Base-by-base conservation (phyloP, 1,139 yeast genomes). In the Sugiyamaella japonica region DNA sequence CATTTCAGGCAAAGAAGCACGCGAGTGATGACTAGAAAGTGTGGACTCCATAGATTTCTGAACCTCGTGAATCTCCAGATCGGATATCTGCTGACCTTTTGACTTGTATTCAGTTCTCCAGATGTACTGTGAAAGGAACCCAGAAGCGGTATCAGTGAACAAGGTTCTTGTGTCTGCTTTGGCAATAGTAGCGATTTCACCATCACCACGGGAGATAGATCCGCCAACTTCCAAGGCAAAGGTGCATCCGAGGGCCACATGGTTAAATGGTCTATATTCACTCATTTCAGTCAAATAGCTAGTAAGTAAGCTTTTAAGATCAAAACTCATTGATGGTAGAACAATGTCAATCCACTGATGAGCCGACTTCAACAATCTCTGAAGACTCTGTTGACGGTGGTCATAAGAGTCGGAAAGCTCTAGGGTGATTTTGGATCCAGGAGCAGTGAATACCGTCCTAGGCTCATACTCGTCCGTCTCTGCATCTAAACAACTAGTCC, bases 141-240 rank as follows among this genome's bases (percentile, higher is more conserved):
- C 83, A 0, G 96, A 86, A 40, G 86, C 76, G 1, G 89, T 80
- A 63, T 85, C 82, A 38, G 72, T 57, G 15, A 60, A 52, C 15
- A 42, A 12, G 5, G 45, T 43, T 13, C 29, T 34, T n/a, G 52
- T 57, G 20, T 56, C 55, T 59, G 53, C 48, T 34, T 53, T 58
- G 10, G 64, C 60, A 16, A 67, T 58, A 13, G 65, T 62, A 12
- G 66, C 62, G 45, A 59, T 61, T 59, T 60, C 69, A 56, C 64
- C 76, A 63, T 89, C 95, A 44, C 77, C 78, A 23, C 84, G 77
- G 15, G 85, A 73, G 20, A 89, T 80, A 6, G 80, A 71, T 1
- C 95, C 93, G 1, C 96, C 95, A 84, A 89, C 80, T 62, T 89
- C 95, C 59, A 90, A 74, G 0, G 98, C 98, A 76, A 93, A 89